Conservation (phyloP, 1,139 yeast species). For the Protomyces macrosporus region DNA sequence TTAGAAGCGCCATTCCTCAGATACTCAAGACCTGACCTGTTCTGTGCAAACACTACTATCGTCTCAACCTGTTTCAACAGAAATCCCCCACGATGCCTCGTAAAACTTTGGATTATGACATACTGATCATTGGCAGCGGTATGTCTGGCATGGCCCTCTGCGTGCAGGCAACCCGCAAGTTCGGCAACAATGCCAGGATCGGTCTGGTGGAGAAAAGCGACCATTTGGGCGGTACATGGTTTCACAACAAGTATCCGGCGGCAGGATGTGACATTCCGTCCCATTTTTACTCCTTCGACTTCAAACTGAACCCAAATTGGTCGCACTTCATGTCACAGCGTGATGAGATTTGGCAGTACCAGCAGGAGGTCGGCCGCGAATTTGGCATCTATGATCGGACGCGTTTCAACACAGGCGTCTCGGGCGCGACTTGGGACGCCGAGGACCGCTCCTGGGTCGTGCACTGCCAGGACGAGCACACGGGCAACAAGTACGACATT, state of each 20-base stretch:
- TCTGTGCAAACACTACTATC: too few species aligned
- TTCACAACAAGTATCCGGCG: constrained; percentile 19
- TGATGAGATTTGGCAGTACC: constrained; percentile 34
- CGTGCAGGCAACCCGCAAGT: constrained; percentile 6
- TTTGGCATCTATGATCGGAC: constrained; percentile 33
- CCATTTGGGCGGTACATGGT: constrained; percentile 21
- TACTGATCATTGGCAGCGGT: constrained; percentile 19
- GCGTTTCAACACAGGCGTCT: constrained; percentile 30
- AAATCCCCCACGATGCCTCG: too few species aligned
- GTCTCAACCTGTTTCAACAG: too few species aligned
- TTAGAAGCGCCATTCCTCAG: too few species aligned
- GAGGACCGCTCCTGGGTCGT: constrained; percentile 33
- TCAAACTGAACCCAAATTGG: constrained; percentile 37
- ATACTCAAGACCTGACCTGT: too few species aligned
- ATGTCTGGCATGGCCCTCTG: constrained; percentile 26
- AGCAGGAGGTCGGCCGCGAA: constrained; percentile 33
- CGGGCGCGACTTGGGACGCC: constrained; percentile 33
- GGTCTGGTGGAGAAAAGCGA: constrained; percentile 14
- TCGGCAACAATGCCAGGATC: constrained; percentile 8
- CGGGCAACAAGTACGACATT: constrained; percentile 28
- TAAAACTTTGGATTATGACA: constrained; percentile 14
- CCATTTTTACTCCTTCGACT: constrained; percentile 35
- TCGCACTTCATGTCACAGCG: constrained; percentile 33
- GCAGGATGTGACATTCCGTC: constrained; percentile 28
- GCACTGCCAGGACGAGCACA: constrained; percentile 26